Conservation (phyloP, 306 rosid species). For the Vigna angularis region DNA sequence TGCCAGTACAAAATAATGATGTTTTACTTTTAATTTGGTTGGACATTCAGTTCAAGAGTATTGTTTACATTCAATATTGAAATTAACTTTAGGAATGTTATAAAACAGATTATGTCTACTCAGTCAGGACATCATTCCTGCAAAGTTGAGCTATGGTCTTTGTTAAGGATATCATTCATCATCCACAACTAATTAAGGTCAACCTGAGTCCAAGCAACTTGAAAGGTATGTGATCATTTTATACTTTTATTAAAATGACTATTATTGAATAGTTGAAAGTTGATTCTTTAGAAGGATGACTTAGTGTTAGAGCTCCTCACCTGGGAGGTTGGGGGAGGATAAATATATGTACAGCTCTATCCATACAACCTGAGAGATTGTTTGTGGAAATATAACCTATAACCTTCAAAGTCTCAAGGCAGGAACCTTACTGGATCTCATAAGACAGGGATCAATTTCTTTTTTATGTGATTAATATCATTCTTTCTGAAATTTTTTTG, state of each 20-base stretch:
- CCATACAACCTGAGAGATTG: not conserved
- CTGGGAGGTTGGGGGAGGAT: not conserved
- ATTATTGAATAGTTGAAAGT: slow-evolving; percentile 22
- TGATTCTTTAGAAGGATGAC: not conserved
- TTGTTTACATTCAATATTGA: slow-evolving; percentile 21
- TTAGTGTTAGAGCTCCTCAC: not conserved
- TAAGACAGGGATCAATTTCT: not conserved
- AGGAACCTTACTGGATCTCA: not conserved
- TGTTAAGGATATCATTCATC: slow-evolving; percentile 53
- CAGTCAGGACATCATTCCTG: slow-evolving; percentile 60
- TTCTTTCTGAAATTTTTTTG: slow-evolving; percentile 28
- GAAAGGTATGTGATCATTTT: slow-evolving; percentile 48
- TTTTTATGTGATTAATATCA: not conserved
- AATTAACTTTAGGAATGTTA: slow-evolving; percentile 21
- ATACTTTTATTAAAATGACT: slow-evolving; percentile 10
- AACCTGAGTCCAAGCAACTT: slow-evolving; percentile 47
- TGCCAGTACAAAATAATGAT: not conserved
- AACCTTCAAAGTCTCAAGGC: not conserved
- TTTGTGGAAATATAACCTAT: not conserved
- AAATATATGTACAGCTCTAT: not conserved
- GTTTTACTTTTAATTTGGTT: not conserved
- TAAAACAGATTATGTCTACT: slow-evolving; percentile 61
- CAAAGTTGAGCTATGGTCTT: slow-evolving; percentile 59
- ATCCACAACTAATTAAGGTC: slow-evolving; percentile 52
- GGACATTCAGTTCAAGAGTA: slow-evolving; percentile 2